Evolutionary conservation across 2,329 filamentous ascomycete species (phyloP), one percentile per base, ranked within the genome.

Genomic region (Ceratocystis papillata): DNA sequence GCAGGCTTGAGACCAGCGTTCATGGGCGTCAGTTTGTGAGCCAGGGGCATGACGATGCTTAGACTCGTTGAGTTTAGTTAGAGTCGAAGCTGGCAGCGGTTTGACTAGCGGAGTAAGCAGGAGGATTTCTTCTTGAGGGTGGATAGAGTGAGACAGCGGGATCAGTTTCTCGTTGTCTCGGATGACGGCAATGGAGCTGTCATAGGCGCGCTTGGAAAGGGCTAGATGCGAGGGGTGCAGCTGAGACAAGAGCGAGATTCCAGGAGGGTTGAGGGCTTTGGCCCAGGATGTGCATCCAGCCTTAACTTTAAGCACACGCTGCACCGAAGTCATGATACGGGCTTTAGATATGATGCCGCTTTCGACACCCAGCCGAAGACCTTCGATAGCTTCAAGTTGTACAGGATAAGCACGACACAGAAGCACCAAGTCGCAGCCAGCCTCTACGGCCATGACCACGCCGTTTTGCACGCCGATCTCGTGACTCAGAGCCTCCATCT

Each of bases 381-480:
- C 93, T 45, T 88, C 89, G 72, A 99, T 89, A 6, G 92, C 93
- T 75, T 97, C 93, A 69, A 94, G 84, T 74, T 97, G 92, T 22
- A 93, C 87, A 46, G 89, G 86, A 71, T 91, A 95, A 5, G 90
- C 91, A 57, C 91, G 86, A 72, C 92, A 97, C 1, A 96, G 82
- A 5, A 96, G 82, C 4, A 96, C 85, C 64, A 97, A 79, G 74
- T 99, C 94, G 73, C 94, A 97, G 15, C 94, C 94, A 41, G 94
- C 93, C 74, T 96, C 94, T 63, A 96, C 89, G 2, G 94, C 94
- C 91, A 96, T 96, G 71, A 97, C 90, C 0, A 93, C 96, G 12
- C 94, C 94, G 50, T 94, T 93, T 70, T 93, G 91, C 20, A 99
- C 91, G n/a, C 93, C 93, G 62, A 97, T 94, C 71, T 96, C 95